A percentile compares a stretch with the other conserved stretches of the same genome.
These are phyloP conservation scores for Hyaloscypha bicolor DNA, from an alignment of 495 filamentous ascomycete species.

Conservation along the genomic window DNA sequence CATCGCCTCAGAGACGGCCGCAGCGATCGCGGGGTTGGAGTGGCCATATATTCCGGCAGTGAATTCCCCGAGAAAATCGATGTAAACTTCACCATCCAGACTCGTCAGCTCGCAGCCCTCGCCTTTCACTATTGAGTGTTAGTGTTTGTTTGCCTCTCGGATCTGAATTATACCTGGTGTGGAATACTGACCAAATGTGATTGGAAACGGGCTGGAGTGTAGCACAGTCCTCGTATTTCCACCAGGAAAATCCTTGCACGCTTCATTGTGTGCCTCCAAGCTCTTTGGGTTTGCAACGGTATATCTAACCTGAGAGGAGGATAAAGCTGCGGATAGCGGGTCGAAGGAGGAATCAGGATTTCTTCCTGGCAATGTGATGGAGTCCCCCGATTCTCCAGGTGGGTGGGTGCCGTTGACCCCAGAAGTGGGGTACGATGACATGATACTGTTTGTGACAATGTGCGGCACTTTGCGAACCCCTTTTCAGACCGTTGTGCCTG, in stretches of 20 bases:
- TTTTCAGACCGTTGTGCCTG: no score
- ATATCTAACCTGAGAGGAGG: slow-evolving; percentile 15
- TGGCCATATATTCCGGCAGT: slow-evolving; percentile 59
- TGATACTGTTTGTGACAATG: background rate
- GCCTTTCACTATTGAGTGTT: slow-evolving; percentile 10
- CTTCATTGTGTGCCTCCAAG: slow-evolving; percentile 40
- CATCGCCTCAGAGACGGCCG: slow-evolving; percentile 37
- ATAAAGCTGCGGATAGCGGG: slow-evolving; percentile 8
- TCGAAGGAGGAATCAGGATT: slow-evolving; percentile 8
- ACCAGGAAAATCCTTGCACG: slow-evolving; percentile 51
- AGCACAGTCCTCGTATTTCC: slow-evolving; percentile 64
- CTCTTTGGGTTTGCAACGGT: slow-evolving; percentile 38
- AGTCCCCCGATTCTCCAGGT: background rate
- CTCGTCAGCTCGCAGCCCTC: slow-evolving; percentile 23
- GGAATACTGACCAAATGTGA: slow-evolving; percentile 36
- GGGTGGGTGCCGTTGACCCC: background rate
- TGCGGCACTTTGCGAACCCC: no score
- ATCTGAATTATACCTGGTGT: slow-evolving; percentile 2
- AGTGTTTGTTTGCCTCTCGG: background rate
- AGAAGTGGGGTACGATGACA: background rate
- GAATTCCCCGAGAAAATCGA: slow-evolving; percentile 54
- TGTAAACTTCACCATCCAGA: slow-evolving; percentile 34
- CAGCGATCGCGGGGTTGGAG: slow-evolving; percentile 45
- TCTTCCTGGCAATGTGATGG: background rate
- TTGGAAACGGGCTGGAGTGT: slow-evolving; percentile 54